phyloP scores from a whole-genome alignment of 1,139 yeast species.

The Taphrina communis region DNA sequence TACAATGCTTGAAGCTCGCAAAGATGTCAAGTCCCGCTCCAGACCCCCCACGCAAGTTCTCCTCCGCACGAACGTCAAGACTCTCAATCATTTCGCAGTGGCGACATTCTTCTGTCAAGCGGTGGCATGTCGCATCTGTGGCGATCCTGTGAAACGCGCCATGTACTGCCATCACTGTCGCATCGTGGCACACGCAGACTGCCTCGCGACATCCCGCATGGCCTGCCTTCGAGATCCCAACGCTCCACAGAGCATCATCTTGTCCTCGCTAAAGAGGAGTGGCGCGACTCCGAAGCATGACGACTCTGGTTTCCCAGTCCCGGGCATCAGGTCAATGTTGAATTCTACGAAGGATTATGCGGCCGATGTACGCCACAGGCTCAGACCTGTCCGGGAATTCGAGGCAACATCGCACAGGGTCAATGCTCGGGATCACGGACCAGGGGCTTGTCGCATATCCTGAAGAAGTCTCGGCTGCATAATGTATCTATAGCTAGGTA shows the following conservation, averaged over 20 bases:
- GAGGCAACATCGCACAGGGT: background rate
- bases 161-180: constrained; percentile 22
- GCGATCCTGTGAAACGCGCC: constrained; percentile 7
- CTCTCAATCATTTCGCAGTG: constrained; percentile 13
- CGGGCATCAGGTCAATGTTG: background rate
- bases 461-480: background rate
- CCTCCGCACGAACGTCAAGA: background rate
- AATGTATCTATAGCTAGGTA: too few species aligned
- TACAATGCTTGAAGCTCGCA: too few species aligned
- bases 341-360: constrained; percentile 9
- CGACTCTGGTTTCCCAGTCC: background rate
- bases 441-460: background rate
- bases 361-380: background rate
- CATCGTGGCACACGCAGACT: constrained; percentile 14
- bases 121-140: constrained; percentile 14
- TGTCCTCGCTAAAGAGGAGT: background rate
- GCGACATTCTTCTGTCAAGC: background rate
- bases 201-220: constrained; percentile 2
- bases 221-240: constrained; percentile 4
- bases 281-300: background rate
- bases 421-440: background rate
- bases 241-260: background rate
- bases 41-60: background rate
- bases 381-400: background rate
- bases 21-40: background rate